Evolutionary conservation across 1,284 basidiomycete species (phyloP).

Genomic region (Trichosporon sp.): DNA sequence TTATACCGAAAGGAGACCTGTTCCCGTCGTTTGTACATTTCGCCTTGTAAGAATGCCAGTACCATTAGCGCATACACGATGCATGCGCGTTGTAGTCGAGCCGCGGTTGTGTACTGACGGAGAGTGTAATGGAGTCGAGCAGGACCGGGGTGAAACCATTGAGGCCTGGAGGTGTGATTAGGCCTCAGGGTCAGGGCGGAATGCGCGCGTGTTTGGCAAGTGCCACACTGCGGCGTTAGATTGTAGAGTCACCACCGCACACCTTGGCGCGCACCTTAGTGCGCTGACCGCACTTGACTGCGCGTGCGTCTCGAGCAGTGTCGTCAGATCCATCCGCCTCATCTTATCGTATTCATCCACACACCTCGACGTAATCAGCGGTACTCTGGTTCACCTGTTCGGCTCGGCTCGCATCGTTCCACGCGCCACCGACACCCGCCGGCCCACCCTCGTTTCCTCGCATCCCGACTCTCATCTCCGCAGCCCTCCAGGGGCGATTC

Average conservation of each 20-base stretch:
- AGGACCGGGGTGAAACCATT: not conserved
- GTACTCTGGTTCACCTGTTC: not conserved
- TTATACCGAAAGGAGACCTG: not conserved
- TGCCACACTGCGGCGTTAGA: slow-evolving; percentile 6
- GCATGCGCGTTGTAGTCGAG: not conserved
- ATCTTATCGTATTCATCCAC: not conserved
- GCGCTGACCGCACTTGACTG: not conserved
- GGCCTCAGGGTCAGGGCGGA: not conserved
- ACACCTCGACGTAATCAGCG: no score
- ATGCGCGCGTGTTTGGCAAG: not conserved
- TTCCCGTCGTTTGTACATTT: not conserved
- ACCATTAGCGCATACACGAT: not conserved
- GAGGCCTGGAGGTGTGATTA: no score
- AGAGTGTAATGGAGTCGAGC: not conserved
- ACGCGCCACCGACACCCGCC: not conserved
- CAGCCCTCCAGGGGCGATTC: slow-evolving; percentile 1
- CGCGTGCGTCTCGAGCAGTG: not conserved
- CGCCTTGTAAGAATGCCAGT: not conserved
- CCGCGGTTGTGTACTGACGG: not conserved
- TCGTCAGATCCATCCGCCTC: not conserved
- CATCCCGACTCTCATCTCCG: not conserved
- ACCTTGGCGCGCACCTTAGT: not conserved
- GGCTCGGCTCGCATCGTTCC: not conserved
- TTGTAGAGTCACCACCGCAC: not conserved
- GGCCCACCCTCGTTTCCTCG: not conserved